A percentile compares a stretch with the other conserved stretches of the same genome.
Conservation (phyloP, 306 rosid genomes). For the Ammopiptanthus mongolicus region DNA sequence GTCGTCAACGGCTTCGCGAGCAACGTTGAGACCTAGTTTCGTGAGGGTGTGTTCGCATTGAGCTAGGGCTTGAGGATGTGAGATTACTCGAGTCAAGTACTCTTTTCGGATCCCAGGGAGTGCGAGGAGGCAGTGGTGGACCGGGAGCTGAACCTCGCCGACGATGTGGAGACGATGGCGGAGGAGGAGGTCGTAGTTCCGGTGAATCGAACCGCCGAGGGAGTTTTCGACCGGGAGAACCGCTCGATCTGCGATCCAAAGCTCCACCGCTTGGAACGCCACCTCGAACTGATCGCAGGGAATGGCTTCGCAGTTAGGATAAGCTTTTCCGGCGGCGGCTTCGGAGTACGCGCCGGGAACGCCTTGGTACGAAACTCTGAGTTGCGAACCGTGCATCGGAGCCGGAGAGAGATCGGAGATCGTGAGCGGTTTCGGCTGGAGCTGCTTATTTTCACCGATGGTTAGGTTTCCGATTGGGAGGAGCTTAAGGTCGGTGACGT, state of each 20-base stretch:
- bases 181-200: constrained; percentile 92
- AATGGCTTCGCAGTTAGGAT: constrained; percentile 91
- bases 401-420: constrained; percentile 90
- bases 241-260: constrained; percentile 95
- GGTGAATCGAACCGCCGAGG: constrained; percentile 94
- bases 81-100: constrained; percentile 71
- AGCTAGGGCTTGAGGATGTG: constrained; percentile 89
- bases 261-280: constrained; percentile 93
- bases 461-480: constrained; percentile 52
- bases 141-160: constrained; percentile 88
- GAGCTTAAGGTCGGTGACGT: constrained; percentile 50
- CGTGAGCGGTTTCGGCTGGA: constrained; percentile 57
- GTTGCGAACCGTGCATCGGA: constrained; percentile 89
- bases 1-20: constrained; percentile 91
- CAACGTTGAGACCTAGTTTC: constrained; percentile 76
- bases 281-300: constrained; percentile 98
- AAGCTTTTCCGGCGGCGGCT: constrained; percentile 93
- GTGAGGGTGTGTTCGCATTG: constrained; percentile 86
- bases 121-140: constrained; percentile 92
- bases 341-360: constrained; percentile 98
- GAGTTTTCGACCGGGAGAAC: constrained; percentile 89
- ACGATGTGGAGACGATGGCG: constrained; percentile 98
- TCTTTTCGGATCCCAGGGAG: constrained; percentile 79
- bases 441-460: constrained; percentile 24
- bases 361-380: constrained; percentile 93